phyloP scores from a whole-genome alignment of 129 eudicot genomes.

The Artemisia argyi region DNA sequence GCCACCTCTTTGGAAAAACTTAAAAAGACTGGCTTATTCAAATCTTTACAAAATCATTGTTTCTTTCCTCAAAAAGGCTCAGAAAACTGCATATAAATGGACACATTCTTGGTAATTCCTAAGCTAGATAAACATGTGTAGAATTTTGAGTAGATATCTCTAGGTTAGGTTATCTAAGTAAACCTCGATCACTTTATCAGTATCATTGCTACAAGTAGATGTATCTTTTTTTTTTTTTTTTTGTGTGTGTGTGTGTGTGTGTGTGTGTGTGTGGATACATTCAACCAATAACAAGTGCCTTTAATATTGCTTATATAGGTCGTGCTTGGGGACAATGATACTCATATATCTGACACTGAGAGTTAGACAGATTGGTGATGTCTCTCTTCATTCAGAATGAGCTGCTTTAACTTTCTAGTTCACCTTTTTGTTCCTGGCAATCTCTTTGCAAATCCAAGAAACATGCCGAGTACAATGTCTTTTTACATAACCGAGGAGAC shows the following conservation, averaged over 20 bases:
- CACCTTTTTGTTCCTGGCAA: slow-evolving; percentile 9
- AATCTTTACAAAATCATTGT: neutral
- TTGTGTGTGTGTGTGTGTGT: too few species aligned
- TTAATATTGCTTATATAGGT: slow-evolving; percentile 45
- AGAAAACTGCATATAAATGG: neutral
- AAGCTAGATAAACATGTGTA: neutral
- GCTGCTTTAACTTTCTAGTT: neutral
- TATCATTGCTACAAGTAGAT: neutral
- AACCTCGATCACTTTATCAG: neutral
- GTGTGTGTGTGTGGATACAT: too few species aligned
- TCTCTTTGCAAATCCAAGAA: slow-evolving; percentile 4
- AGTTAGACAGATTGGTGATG: neutral
- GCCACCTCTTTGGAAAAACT: neutral
- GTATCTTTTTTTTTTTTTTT: neutral
- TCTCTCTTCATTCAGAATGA: neutral
- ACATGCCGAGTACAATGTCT: neutral
- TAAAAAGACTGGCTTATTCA: neutral
- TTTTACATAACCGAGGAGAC: neutral
- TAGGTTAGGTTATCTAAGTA: slow-evolving; percentile 6
- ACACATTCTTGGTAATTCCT: slow-evolving; percentile 1
- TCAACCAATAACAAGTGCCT: neutral
- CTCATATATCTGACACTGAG: slow-evolving; percentile 1
- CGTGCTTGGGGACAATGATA: slow-evolving; percentile 23
- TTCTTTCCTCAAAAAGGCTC: neutral
- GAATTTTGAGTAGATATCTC: neutral